Conservation (phyloP, 495 filamentous ascomycete genomes). For the Rhypophila decipiens region DNA sequence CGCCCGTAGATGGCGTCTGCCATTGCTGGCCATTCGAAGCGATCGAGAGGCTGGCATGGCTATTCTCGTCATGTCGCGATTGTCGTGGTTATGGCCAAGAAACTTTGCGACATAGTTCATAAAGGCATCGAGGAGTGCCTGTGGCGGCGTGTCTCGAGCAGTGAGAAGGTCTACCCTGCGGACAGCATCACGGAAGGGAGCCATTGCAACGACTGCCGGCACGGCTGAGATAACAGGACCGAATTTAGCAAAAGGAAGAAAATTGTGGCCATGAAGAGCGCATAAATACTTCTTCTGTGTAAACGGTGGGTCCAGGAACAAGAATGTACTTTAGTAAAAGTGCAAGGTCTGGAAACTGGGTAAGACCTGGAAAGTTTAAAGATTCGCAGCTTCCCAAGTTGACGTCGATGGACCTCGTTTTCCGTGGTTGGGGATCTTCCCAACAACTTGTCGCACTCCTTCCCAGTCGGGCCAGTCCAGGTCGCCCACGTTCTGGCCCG, state of each 20-base stretch:
- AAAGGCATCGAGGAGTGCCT: constrained; percentile 30
- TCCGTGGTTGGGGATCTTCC: too few relatives aligned
- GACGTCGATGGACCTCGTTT: too few relatives aligned
- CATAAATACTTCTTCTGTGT: too few relatives aligned
- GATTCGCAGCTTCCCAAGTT: too few relatives aligned
- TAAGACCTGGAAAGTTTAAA: too few relatives aligned
- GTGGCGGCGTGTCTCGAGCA: neutral
- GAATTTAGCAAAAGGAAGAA: constrained; percentile 2
- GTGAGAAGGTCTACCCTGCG: constrained; percentile 2
- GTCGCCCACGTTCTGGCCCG: too few relatives aligned
- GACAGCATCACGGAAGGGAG: constrained; percentile 7
- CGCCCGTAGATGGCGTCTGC: constrained; percentile 13
- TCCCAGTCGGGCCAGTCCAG: too few relatives aligned
- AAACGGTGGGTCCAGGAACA: too few relatives aligned
- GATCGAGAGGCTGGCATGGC: constrained; percentile 10
- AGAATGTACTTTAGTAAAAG: too few relatives aligned
- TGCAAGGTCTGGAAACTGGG: too few relatives aligned
- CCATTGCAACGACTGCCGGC: constrained; percentile 8
- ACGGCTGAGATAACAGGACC: neutral
- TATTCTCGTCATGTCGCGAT: constrained; percentile 1
- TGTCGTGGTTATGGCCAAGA: constrained; percentile 24
- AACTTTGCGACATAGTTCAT: constrained; percentile 44
- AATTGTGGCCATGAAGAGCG: constrained; percentile 8
- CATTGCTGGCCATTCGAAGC: constrained; percentile 6
- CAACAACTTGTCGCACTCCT: too few relatives aligned